Percentiles rank a stretch among this genome's conserved stretches.
These are phyloP conservation scores for Komagataella kurtzmanii DNA, from an alignment of 805 yeast species.

Conservation along the genomic window DNA sequence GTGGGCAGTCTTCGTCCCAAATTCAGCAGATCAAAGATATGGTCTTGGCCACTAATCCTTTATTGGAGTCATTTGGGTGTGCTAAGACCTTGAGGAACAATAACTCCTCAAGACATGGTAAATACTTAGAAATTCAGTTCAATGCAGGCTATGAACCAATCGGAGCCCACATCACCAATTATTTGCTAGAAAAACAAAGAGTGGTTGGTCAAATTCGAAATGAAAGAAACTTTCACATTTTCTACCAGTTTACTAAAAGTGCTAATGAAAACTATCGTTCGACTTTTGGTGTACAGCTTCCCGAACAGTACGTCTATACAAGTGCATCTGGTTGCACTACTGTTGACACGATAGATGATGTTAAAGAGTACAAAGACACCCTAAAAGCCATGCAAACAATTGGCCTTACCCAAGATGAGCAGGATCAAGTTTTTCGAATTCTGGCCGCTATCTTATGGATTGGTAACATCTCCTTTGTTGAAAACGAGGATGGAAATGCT, in stretches of 20 bases:
- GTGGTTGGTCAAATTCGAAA: slow-evolving; percentile 89
- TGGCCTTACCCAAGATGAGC: slow-evolving; percentile 73
- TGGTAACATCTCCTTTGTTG: slow-evolving; percentile 80
- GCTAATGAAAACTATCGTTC: slow-evolving; percentile 80
- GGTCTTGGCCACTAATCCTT: slow-evolving; percentile 94
- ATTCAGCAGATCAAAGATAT: slow-evolving; percentile 88
- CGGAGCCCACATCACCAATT: slow-evolving; percentile 92
- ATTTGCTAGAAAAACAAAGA: slow-evolving; percentile 86
- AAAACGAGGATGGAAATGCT: slow-evolving; percentile 81
- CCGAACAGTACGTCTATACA: slow-evolving; percentile 87
- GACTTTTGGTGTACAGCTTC: slow-evolving; percentile 79
- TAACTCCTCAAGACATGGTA: slow-evolving; percentile 87
- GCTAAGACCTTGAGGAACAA: slow-evolving; percentile 85
- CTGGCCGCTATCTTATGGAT: slow-evolving; percentile 85
- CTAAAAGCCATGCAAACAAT: slow-evolving; percentile 76
- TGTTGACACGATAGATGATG: slow-evolving; percentile 81
- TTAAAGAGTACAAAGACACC: slow-evolving; percentile 67
- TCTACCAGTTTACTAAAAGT: slow-evolving; percentile 89
- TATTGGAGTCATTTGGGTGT: slow-evolving; percentile 85
- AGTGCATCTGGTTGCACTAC: slow-evolving; percentile 74
- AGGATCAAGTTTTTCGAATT: slow-evolving; percentile 79
- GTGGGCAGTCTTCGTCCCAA: slow-evolving; percentile 46
- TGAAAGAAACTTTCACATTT: slow-evolving; percentile 95
- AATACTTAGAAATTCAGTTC: slow-evolving; percentile 84
- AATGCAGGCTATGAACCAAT: slow-evolving; percentile 76